phyloP scores from a whole-genome alignment of 495 filamentous ascomycete genomes.

The Tetracladium setigerum region DNA sequence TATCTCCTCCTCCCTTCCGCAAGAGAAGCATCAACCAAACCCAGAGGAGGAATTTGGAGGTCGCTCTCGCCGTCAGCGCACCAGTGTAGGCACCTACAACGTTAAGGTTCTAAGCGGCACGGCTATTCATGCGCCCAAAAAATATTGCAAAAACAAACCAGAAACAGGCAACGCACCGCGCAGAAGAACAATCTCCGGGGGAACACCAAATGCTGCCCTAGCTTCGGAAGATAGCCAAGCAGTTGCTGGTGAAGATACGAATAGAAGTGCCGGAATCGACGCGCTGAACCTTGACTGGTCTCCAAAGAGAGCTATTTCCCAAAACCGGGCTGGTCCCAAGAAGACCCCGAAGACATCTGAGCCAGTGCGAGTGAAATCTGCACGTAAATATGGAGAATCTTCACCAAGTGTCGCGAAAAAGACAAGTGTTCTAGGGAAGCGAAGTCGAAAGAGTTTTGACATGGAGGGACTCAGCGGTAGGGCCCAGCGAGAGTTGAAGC shows the following conservation, averaged over 20 bases:
- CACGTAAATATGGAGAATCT: slow-evolving; percentile 36
- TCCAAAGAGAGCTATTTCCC: slow-evolving; percentile 13
- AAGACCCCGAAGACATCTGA: slow-evolving; percentile 9
- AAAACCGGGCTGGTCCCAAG: slow-evolving; percentile 11
- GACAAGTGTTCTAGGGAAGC: slow-evolving; percentile 36
- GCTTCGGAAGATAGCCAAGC: slow-evolving; percentile 5
- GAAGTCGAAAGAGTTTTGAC: slow-evolving; percentile 36
- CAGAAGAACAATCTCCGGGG: slow-evolving; percentile 36
- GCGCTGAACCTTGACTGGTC: slow-evolving; percentile 14
- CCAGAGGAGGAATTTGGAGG: slow-evolving; percentile 1
- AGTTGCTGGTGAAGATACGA: slow-evolving; percentile 4
- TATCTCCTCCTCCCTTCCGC: slow-evolving; percentile 17
- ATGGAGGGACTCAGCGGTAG: slow-evolving; percentile 21
- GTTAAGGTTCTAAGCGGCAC: slow-evolving; percentile 42
- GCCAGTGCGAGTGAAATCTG: slow-evolving; percentile 22
- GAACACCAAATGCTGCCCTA: slow-evolving; percentile 18
- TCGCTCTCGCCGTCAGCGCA: slow-evolving; percentile 38
- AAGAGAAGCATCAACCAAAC: not conserved
- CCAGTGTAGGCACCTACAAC: slow-evolving; percentile 46
- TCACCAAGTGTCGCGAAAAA: slow-evolving; percentile 37
- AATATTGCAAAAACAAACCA: slow-evolving; percentile 13
- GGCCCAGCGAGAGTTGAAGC: slow-evolving; percentile 30
- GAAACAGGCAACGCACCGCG: slow-evolving; percentile 13
- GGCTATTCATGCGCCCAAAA: slow-evolving; percentile 29
- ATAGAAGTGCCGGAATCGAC: slow-evolving; percentile 16